Base-by-base conservation (phyloP, 202 grass and related monocot genomes). In the Carex arenaria region DNA sequence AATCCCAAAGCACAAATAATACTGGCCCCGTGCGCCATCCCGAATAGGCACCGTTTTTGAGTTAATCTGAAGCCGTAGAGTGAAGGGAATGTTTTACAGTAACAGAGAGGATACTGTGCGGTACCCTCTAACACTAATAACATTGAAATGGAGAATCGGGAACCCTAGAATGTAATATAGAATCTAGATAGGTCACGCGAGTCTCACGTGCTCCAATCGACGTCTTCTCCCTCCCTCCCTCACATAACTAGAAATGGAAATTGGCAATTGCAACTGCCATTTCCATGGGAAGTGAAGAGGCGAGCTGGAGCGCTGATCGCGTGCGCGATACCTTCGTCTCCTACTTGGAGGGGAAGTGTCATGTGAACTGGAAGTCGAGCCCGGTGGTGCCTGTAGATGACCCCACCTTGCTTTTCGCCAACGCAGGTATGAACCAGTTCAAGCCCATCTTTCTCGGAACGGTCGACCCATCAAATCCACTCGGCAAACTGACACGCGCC, bases 391-490 rank as follows among this genome's bases (percentile, higher is more conserved):
- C 96, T 5, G 52, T 92, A 26, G 93, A 96, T 43, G 96, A 99
- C n/a, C 89, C 96, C 13, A 99, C 96, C 36, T 90, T 99, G 53
- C 88, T 99, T 18, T 96, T 99, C 72, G 93, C 93, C 78, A 99
- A 99, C 87, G 91, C 96, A 5, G 93, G 96, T 34, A 99, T 96
- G 96, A 99, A 99, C 84, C 93, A 99, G 85, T 99, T 86, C 80
- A 99, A 99, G 84, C 93, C 93, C 17, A 94, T 99, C 1, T 99
- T 99, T 78, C 91, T 96, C n/a, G 96, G 93, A 23, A 84, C 86
- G 0, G 96, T 88, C 18, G 91, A 92, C 3, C 96, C 96, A 56
- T 86, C 85, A 19, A 88, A 89, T 60, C 92, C 85, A 36, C 89
- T 99, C 3, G 91, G 91, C 1, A 69, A 70, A 5, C 81, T 99